Evolutionary conservation across 495 filamentous ascomycete species (phyloP), one percentile per base, ranked within the genome.

Genomic region (Penicillium cataractarum): DNA sequence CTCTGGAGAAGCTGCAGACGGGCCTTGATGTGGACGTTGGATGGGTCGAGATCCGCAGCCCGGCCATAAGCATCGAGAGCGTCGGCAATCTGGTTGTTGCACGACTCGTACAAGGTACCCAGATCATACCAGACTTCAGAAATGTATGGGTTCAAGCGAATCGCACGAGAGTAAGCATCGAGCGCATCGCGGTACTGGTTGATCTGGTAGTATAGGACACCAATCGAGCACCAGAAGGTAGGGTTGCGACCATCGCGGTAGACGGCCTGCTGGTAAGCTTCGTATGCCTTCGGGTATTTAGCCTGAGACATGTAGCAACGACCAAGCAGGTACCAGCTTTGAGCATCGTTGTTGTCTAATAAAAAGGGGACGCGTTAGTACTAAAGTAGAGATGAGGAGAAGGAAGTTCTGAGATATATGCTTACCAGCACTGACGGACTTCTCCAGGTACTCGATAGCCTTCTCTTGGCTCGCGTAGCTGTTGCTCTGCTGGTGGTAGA

Each of bases 101-200:
- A 99, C 4, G 93, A 97, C 74, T 99, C 96, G 67, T 99, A 99
- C 91, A 99, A 70, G 67, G 96, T 99, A 42, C 95, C 95, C 42
- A 99, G 80, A 79, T 99, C 96, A 77, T 98, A 99, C 95, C 95
- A 99, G 42, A 99, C 95, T 75, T 99, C 95, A 5, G 95, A 98
- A 65, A 99, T 99, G 82, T 96, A 97, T 2, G 95, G 95, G 73
- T 98, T 99, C 70, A 99, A 80, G 61, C 95, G 92, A 69, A 99
- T 99, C 46, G 95, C 95, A 62, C 95, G 92, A 66, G 93, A 97
- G 78, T 99, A 99, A 63, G 95, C 95, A 84, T 99, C 95, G 54
- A 99, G 86, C 19, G 95, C 95, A 82, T 99, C 95, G 54, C 95
- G 89, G 75, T 99, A 99, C 82, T 99, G 95, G 74, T 99, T 99